Conservation (phyloP, 805 yeast genomes). For the Yarrowia hollandica region DNA sequence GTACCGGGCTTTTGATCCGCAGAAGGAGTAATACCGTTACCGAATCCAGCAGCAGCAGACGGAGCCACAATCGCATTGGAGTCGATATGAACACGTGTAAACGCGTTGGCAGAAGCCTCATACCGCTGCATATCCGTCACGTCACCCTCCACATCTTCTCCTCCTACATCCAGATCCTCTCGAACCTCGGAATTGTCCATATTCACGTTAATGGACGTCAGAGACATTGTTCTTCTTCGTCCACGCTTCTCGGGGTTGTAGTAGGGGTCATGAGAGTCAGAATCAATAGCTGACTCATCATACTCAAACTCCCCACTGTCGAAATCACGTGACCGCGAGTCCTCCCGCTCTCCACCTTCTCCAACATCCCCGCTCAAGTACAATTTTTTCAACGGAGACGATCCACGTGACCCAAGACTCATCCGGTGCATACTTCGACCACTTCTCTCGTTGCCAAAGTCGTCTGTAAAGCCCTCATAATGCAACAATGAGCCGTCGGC, state of each 20-base stretch:
- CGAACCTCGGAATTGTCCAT: constrained; percentile 13
- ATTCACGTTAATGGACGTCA: constrained; percentile 18
- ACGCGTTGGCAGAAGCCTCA: constrained; percentile 12
- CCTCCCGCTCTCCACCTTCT: background rate
- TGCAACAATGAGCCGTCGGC: constrained; percentile 4
- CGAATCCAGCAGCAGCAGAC: constrained; percentile 1
- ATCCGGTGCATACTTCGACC: background rate
- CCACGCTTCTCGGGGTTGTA: constrained; percentile 23
- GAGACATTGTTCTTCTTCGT: constrained; percentile 14
- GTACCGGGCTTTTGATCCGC: constrained; percentile 37
- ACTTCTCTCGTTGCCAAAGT: background rate
- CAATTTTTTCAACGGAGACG: background rate
- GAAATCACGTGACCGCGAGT: background rate
- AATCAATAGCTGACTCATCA: background rate
- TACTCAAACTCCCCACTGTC: background rate
- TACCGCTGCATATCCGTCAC: constrained; percentile 5
- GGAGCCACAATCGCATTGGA: background rate
- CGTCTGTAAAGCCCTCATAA: constrained; percentile 3
- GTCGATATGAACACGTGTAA: constrained; percentile 9
- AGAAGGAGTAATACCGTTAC: constrained; percentile 22
- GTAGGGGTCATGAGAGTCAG: background rate
- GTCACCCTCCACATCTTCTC: background rate
- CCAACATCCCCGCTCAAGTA: background rate
- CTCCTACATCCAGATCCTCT: background rate
- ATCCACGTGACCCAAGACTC: background rate